Conservation (phyloP, 176 grass and related monocot genomes). For the Avena eriantha region DNA sequence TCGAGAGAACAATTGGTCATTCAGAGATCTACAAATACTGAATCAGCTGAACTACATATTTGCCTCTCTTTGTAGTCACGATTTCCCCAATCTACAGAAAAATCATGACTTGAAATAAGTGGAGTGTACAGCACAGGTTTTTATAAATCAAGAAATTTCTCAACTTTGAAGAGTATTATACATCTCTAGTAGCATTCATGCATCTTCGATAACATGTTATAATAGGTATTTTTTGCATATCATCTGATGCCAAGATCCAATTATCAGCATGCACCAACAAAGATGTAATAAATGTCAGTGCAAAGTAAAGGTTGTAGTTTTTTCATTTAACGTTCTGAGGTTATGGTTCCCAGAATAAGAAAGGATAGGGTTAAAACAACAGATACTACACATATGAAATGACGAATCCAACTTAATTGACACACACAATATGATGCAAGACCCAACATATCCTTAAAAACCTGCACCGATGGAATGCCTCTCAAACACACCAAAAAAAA, state of each 20-base stretch:
- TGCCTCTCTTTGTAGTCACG: conserved; percentile 77
- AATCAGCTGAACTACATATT: conserved; percentile 87
- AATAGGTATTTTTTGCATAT: conserved; percentile 21
- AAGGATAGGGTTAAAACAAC: not conserved
- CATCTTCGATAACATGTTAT: conserved; percentile 30
- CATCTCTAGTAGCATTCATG: conserved; percentile 1
- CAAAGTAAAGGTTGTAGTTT: not conserved
- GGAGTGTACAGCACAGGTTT: not conserved
- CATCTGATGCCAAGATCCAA: conserved; percentile 16
- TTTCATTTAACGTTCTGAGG: not conserved
- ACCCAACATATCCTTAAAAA: conserved; percentile 12
- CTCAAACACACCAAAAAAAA: not conserved
- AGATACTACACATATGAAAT: not conserved
- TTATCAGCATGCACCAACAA: conserved; percentile 30
- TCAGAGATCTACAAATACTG: conserved; percentile 61
- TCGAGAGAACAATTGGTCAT: not conserved
- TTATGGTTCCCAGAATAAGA: conserved; percentile 23
- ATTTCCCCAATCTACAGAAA: conserved; percentile 86
- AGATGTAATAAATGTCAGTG: not conserved
- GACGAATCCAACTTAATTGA: not conserved
- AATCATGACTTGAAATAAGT: conserved; percentile 17
- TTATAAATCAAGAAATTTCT: not conserved
- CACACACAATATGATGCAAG: conserved; percentile 11
- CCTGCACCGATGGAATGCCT: conserved; percentile 1
- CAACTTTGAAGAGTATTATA: conserved; percentile 25